Conservation (phyloP, 352 stramenopile species). For the Globisporangium ultimum region DNA sequence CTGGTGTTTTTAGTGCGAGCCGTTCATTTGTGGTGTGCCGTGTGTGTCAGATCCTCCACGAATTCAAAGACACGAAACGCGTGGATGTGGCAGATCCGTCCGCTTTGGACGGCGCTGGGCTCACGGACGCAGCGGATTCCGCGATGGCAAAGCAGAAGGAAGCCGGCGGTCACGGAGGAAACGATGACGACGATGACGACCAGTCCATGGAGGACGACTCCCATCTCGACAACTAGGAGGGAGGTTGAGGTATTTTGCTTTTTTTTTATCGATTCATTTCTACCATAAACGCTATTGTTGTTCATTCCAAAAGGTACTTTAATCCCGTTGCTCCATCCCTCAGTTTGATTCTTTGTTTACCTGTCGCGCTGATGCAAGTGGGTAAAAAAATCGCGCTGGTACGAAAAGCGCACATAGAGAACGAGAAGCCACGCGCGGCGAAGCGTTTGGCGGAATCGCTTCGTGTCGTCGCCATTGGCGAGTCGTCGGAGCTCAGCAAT, state of each 20-base stretch:
- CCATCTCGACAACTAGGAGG: slow-evolving; percentile 30
- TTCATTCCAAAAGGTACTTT: too few species aligned
- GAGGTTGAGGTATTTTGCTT: neutral
- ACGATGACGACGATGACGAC: slow-evolving; percentile 14
- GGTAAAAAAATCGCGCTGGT: slow-evolving; percentile 32
- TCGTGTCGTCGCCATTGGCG: neutral
- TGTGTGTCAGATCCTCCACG: slow-evolving; percentile 47
- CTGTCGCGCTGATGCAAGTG: slow-evolving; percentile 9
- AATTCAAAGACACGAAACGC: slow-evolving; percentile 51
- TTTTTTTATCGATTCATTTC: neutral
- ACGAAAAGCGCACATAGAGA: slow-evolving; percentile 29
- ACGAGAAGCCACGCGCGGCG: slow-evolving; percentile 19
- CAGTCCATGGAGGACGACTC: slow-evolving; percentile 37
- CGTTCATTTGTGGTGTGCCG: too few species aligned
- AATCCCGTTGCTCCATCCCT: too few species aligned
- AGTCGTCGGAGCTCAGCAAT: neutral
- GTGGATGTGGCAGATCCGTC: slow-evolving; percentile 8
- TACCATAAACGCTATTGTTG: neutral
- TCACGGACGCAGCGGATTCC: neutral
- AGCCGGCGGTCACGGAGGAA: neutral
- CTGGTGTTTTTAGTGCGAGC: too few species aligned
- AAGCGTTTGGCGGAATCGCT: neutral
- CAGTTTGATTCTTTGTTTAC: neutral
- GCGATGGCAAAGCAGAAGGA: neutral
- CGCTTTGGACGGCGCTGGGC: neutral